Evolutionary conservation across 441 rosid genomes (phyloP), one percentile per base, ranked within the genome.

Genomic region (Croton setiger): DNA sequence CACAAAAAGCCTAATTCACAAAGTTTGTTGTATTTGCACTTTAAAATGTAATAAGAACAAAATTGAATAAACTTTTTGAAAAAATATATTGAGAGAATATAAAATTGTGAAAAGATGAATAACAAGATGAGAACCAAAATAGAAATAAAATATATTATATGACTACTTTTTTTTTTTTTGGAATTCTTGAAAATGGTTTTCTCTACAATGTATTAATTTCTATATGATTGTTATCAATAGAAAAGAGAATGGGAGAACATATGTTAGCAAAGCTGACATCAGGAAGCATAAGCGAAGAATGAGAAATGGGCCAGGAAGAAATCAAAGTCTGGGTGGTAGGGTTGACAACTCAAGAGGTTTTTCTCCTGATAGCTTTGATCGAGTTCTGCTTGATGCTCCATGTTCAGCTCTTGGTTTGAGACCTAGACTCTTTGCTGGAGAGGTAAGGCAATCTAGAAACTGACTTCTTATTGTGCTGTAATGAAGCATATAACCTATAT

Each of bases 321-420:
- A 86, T 82, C 97, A 90, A 59, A 64, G 74, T 67, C 67, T 83
- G 37, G 97, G 98, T 73, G 94, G 91, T 53, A 81, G 88, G 79
- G 96, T 74, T 67, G 91, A 89, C 75, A 88, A 85, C 60, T 94
- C 90, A 6, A 81, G 84, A 81, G 97, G 99, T 63, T 92, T 94
- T 79, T 65, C 60, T 44, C 97, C 94, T 54, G 76, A 84, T 67
- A 92, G 97, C 80, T 94, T 94, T 69, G 98, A 94, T 75, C 79
- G 98, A 37, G 95, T 92, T 66, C 96, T 94, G 72, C 92, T 94
- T 53, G 99, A 94, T 74, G 97, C 98, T 77, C 99, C 99, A 18
- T 92, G 99, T 73, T 95, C 99, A 74, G 98, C 99, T 79, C 99
- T 95, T 77, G 98, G 98, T 69, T 79, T 92, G 85, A 86, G 99